phyloP scores from a whole-genome alignment of 495 filamentous ascomycete genomes.

The Platismatia glauca region DNA sequence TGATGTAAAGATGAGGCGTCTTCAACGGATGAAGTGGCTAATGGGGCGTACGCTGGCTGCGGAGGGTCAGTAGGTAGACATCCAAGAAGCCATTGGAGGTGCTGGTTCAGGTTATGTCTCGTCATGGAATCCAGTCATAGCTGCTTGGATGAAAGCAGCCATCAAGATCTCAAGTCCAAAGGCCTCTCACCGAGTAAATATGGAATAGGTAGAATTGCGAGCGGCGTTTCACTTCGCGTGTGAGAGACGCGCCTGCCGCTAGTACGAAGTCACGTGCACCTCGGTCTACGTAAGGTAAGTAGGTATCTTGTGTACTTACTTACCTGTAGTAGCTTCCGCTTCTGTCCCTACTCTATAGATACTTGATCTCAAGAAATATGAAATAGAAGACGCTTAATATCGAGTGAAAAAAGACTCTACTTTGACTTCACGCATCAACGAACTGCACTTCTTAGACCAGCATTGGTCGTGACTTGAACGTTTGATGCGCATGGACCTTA shows the following conservation, averaged over 20 bases:
- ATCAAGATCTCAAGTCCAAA: not conserved
- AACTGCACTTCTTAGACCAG: not conserved
- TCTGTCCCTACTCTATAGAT: too few relatives aligned
- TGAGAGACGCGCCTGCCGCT: not conserved
- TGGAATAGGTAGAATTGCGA: not conserved
- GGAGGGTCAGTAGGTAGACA: constrained; percentile 5
- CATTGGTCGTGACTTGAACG: not conserved
- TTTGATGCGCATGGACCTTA: not conserved
- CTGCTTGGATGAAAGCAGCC: constrained; percentile 16
- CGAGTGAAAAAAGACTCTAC: not conserved
- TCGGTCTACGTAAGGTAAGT: not conserved
- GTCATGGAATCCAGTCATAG: constrained; percentile 39
- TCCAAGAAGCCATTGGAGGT: constrained; percentile 43
- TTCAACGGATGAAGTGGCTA: constrained; percentile 4
- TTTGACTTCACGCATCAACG: not conserved
- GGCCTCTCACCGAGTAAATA: not conserved
- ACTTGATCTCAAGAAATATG: not conserved
- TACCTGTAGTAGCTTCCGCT: too few relatives aligned
- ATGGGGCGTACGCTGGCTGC: not conserved
- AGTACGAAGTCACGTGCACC: not conserved
- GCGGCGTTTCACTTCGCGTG: not conserved
- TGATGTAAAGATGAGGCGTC: not conserved
- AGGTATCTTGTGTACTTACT: not conserved
- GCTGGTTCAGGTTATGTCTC: constrained; percentile 40
- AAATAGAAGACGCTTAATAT: not conserved